A percentile compares a stretch with the other conserved stretches of the same genome.
Conservation (phyloP, 495 filamentous ascomycete species). For the Podospora sp. region DNA sequence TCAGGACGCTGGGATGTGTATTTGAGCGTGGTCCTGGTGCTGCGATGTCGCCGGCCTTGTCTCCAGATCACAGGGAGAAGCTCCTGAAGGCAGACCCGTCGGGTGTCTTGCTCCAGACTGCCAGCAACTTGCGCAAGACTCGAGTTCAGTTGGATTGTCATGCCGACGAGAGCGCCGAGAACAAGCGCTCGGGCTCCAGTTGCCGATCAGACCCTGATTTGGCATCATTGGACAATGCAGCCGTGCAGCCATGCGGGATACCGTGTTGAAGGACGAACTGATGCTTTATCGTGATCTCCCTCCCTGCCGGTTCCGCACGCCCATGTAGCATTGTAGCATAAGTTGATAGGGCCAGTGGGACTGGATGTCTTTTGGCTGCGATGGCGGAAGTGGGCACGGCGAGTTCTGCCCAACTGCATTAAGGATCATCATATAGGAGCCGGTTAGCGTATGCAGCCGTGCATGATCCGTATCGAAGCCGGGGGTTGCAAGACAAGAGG, state of each 20-base stretch:
- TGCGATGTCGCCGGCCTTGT: neutral
- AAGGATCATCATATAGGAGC: neutral
- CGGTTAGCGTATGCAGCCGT: slow-evolving; percentile 8
- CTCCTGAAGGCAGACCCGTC: neutral
- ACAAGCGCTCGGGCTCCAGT: neutral
- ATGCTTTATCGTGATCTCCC: neutral
- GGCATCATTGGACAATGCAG: neutral
- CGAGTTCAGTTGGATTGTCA: neutral
- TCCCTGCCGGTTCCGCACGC: neutral
- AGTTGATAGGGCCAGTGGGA: neutral
- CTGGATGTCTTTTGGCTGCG: neutral
- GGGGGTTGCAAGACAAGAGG: slow-evolving; percentile 8
- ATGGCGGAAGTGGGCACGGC: neutral
- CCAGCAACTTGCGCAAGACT: neutral
- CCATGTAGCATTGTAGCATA: neutral
- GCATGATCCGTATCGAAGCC: slow-evolving; percentile 1
- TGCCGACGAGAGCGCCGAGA: neutral
- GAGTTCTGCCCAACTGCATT: neutral
- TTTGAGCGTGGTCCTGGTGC: neutral
- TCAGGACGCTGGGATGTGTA: too few relatives aligned
- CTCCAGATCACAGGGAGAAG: neutral
- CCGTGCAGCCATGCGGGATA: neutral
- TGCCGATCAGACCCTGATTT: neutral
- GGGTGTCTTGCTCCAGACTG: neutral
- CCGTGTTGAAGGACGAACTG: neutral